A percentile compares a stretch with the other conserved stretches of the same genome.
Conservation (phyloP, 73 alveolate genomes). For the Paramecium tetraurelia region DNA sequence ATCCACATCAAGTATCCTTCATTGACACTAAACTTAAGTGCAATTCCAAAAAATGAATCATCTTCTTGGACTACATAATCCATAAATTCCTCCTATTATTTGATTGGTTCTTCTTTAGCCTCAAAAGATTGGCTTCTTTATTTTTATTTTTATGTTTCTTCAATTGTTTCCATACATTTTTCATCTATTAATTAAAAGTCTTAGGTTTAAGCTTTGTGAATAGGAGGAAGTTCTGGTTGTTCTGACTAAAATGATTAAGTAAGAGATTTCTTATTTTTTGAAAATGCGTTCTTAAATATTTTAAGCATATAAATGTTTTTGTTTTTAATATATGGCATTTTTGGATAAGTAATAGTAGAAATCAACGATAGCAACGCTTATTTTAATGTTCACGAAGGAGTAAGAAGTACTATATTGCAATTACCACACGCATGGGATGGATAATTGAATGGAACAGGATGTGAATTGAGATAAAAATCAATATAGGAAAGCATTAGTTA, state of each 20-base stretch:
- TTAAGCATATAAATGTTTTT: background rate
- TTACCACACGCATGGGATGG: conserved; percentile 23
- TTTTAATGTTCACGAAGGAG: background rate
- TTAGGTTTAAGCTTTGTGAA: background rate
- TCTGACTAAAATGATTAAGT: background rate
- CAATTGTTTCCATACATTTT: background rate
- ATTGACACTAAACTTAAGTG: background rate
- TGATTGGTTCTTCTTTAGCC: background rate
- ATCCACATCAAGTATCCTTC: background rate
- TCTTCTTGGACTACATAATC: conserved; percentile 15
- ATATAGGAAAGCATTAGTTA: background rate
- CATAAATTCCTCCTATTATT: background rate
- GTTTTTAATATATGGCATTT: background rate
- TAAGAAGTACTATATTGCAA: background rate
- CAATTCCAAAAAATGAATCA: conserved; percentile 31
- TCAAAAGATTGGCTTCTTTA: background rate
- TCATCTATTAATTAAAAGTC: background rate
- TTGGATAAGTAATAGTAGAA: background rate
- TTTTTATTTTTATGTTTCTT: background rate
- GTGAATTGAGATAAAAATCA: background rate
- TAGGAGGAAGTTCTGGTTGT: background rate
- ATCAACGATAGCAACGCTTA: background rate
- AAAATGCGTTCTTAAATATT: background rate
- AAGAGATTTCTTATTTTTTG: background rate
- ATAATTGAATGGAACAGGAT: background rate